phyloP scores from a whole-genome alignment of 768 basidiomycete genomes.

The Russula sp. region DNA sequence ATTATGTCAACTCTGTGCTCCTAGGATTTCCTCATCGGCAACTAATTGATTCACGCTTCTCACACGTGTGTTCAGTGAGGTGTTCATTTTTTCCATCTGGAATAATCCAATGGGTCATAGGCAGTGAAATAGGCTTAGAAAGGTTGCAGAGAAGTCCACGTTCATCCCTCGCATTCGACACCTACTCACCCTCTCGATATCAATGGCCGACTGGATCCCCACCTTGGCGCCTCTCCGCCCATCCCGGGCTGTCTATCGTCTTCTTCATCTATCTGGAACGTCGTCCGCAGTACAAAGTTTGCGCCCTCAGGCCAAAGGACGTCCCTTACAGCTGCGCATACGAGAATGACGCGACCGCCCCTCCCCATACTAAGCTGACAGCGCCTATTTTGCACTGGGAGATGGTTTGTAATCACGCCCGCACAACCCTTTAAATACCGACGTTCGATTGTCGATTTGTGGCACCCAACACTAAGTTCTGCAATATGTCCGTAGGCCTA shows the following conservation, averaged over 20 bases:
- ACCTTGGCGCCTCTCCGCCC: background rate
- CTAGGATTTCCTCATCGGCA: background rate
- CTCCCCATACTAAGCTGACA: background rate
- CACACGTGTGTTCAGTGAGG: background rate
- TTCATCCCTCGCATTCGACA: background rate
- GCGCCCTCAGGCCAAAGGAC: background rate
- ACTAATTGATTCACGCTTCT: background rate
- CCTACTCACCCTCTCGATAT: background rate
- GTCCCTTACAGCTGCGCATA: background rate
- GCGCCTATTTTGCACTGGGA: background rate
- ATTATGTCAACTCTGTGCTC: background rate
- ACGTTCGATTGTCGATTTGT: background rate
- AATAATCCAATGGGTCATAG: background rate
- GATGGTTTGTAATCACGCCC: background rate
- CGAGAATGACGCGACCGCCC: background rate
- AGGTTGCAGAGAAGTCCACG: background rate
- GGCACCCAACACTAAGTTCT: background rate
- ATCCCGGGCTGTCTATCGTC: background rate
- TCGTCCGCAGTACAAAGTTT: background rate
- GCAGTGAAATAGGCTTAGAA: background rate
- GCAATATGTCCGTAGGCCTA: constrained; percentile 40
- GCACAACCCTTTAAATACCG: background rate
- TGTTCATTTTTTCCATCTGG: background rate
- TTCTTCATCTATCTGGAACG: background rate
- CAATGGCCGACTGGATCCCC: background rate